Evolutionary conservation across 2,329 filamentous ascomycete species (phyloP), one percentile per base, ranked within the genome.

Genomic region (Paracorniculantispora psalliotae): DNA sequence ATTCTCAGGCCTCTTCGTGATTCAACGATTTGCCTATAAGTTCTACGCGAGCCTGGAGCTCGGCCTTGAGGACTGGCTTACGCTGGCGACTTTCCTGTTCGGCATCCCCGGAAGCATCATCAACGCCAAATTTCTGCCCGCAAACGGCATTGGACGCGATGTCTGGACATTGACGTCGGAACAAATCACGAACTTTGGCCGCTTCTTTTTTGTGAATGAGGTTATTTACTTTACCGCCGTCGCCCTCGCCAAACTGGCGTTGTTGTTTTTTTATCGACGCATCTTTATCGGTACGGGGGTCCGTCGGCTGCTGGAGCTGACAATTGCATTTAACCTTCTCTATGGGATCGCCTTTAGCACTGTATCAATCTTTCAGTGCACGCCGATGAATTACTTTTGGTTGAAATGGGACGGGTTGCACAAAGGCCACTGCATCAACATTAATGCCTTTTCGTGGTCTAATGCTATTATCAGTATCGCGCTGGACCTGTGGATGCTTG

Each of bases 341-440:
- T 75, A 69, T 61, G 74, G 75, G 3, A 4, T 75, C 21, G 62
- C 66, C 1, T 81, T 77, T 59, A 62, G 74, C 30, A 46, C 79
- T 4, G 66, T 72, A 2, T 72, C 69, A 9, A 64, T 79, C 12
- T 78, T 81, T 51, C 74, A 79, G 60, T 82, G 80, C 67, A 67
- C 60, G 19, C 81, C 81, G 0, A 69, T 83, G 28, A 66, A 65
- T 9, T 77, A 72, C 59, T 78, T 77, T 63, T 85, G 82, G 82
- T 73, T 67, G 0, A 67, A 67, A n/a, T 84, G 81, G 81, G 76
- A 79, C 44, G 76, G 75, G 2, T 64, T 75, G 60, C 72, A 75
- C 44, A 33, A 67, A 2, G 81, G 80, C 0, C 65, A 60, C 3
- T 84, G 81, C 62, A 67, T 78, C 12, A 71, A 78, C 51, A 67